Evolutionary conservation across 2,329 filamentous ascomycete genomes (phyloP).

Genomic region (Pseudocercospora cruenta): DNA sequence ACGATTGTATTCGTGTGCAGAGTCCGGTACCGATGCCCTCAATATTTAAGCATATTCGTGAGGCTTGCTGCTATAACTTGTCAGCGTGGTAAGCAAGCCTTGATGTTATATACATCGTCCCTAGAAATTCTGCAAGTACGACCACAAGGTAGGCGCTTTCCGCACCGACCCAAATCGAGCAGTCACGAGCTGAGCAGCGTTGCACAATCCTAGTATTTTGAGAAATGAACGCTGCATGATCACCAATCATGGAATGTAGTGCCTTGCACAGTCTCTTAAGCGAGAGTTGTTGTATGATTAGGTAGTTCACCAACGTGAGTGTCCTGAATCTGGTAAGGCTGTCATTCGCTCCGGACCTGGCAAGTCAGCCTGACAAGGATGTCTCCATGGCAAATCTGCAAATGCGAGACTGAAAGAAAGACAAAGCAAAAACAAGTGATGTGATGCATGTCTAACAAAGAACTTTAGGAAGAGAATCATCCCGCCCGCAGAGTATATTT

Average conservation of each 20-base stretch:
- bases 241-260: not conserved
- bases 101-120: no score
- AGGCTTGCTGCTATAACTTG: not conserved
- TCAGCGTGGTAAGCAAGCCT: not conserved
- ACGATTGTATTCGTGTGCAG: not conserved
- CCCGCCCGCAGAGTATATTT: not conserved
- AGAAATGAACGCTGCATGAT: not conserved
- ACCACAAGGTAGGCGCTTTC: not conserved
- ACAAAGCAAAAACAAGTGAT: no score
- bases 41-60: not conserved
- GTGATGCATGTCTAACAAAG: not conserved
- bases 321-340: no score
- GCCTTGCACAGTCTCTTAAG: not conserved
- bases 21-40: not conserved
- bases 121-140: no score
- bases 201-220: not conserved
- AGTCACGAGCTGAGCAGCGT: not conserved
- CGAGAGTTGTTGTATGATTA: not conserved
- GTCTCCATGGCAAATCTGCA: no score
- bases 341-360: no score
- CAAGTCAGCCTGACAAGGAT: no score
- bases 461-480: not conserved
- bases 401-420: no score
- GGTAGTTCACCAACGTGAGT: not conserved
- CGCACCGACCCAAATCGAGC: not conserved